Percentiles rank a stretch among this genome's conserved stretches.
phyloP scores from a whole-genome alignment of 2,329 filamentous ascomycete genomes.

The Raffaelea albimanens region DNA sequence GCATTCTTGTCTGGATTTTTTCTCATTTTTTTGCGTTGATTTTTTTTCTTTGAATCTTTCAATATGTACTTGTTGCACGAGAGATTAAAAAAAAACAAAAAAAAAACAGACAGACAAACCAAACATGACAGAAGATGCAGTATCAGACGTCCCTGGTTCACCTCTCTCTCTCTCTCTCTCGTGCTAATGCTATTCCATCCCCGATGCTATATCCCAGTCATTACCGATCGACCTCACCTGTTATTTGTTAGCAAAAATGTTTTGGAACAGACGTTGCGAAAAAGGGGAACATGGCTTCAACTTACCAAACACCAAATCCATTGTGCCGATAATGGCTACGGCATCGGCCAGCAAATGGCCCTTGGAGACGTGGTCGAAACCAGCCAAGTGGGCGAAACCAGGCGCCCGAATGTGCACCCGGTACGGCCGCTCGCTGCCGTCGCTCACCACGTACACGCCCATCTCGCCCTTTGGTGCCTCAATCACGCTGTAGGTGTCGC shows the following conservation, averaged over 20 bases:
- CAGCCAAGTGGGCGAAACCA: constrained; percentile 88
- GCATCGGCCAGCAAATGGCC: constrained; percentile 94
- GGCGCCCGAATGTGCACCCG: constrained; percentile 95
- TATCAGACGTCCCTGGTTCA: too few species aligned
- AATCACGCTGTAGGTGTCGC: constrained; percentile 95
- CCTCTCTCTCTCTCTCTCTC: constrained; percentile 13
- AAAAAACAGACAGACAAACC: too few species aligned
- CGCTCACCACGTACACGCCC: constrained; percentile 93
- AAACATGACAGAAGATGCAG: too few species aligned
- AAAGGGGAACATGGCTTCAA: constrained; percentile 8
- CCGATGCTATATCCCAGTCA: too few species aligned
- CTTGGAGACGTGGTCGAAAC: constrained; percentile 87
- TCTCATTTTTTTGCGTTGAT: neutral
- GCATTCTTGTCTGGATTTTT: neutral
- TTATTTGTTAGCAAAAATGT: constrained; percentile 21
- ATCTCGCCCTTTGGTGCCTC: constrained; percentile 99
- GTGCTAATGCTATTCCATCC: too few species aligned
- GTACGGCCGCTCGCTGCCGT: constrained; percentile 93
- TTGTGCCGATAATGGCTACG: constrained; percentile 86
- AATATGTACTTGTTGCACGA: too few species aligned
- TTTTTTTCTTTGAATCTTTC: constrained; percentile 2
- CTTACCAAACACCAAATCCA: constrained; percentile 84
- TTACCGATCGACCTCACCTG: constrained; percentile 55
- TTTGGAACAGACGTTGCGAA: neutral
- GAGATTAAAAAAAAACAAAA: too few species aligned